phyloP scores from a whole-genome alignment of 2,329 filamentous ascomycete species.

The Epichloe amarillans region DNA sequence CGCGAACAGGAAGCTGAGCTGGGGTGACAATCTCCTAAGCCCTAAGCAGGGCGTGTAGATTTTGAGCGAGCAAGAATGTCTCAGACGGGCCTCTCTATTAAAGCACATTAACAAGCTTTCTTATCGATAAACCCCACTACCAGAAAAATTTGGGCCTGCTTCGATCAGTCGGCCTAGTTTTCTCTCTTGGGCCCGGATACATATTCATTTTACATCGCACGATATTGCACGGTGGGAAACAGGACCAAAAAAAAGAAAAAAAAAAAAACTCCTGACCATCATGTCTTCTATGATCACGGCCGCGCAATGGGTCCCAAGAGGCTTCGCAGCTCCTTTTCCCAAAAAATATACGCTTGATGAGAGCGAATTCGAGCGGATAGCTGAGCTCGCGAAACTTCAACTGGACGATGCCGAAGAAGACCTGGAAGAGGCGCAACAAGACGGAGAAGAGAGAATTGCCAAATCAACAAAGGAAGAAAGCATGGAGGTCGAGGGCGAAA shows the following conservation, averaged over 20 bases:
- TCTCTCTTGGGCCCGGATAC: neutral
- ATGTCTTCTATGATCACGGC: constrained; percentile 70
- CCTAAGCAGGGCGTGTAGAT: neutral
- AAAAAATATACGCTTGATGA: constrained; percentile 65
- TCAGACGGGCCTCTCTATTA: too few species aligned
- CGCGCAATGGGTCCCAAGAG: constrained; percentile 62
- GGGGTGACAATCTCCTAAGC: neutral
- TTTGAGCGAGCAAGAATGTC: constrained; percentile 8
- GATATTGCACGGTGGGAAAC: neutral
- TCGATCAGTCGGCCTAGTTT: neutral
- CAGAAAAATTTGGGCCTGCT: constrained; percentile 19
- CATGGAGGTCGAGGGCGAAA: constrained; percentile 16
- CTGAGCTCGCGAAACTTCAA: constrained; percentile 60
- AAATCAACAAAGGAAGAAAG: constrained; percentile 20
- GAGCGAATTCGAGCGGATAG: constrained; percentile 62
- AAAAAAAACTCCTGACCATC: neutral
- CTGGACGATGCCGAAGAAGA: constrained; percentile 88
- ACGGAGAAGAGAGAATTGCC: constrained; percentile 11
- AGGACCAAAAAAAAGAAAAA: neutral
- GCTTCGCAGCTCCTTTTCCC: constrained; percentile 63
- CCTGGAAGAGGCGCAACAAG: constrained; percentile 54
- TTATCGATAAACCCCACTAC: constrained; percentile 29
- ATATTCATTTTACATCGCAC: neutral
- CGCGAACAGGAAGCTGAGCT: neutral
- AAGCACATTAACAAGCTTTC: constrained; percentile 2